Evolutionary conservation across 192 early-diverging fungal genomes (phyloP).

Genomic region (Coemansia sp.): DNA sequence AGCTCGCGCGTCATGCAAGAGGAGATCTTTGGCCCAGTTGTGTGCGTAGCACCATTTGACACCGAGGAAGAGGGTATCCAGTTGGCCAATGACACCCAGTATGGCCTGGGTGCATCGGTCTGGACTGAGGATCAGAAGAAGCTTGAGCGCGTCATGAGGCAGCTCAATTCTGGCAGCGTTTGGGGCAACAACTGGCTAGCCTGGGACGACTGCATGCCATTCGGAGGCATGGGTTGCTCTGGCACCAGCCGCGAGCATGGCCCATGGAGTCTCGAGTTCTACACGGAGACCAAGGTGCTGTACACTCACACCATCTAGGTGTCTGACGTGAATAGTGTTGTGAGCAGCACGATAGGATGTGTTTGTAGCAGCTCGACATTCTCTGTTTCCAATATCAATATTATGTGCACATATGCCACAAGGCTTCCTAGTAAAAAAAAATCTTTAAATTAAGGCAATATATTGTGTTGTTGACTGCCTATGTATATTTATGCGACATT

Average conservation of each 20-base stretch:
- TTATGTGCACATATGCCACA: no score
- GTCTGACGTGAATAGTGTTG: no score
- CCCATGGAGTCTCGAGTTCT: slow-evolving; percentile 68
- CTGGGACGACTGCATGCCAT: slow-evolving; percentile 75
- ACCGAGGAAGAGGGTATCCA: slow-evolving; percentile 73
- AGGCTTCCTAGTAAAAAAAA: no score
- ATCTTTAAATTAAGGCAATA: no score
- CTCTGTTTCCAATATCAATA: no score
- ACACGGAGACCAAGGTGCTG: slow-evolving; percentile 58
- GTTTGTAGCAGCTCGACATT: no score
- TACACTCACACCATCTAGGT: slow-evolving; percentile 10
- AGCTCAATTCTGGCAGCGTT: slow-evolving; percentile 69
- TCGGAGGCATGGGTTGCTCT: slow-evolving; percentile 70
- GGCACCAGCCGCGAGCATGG: slow-evolving; percentile 69
- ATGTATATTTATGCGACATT: no score
- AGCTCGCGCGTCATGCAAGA: slow-evolving; percentile 62
- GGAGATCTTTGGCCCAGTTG: slow-evolving; percentile 90
- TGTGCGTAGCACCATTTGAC: slow-evolving; percentile 73
- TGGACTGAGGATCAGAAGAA: slow-evolving; percentile 69
- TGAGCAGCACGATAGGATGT: no score
- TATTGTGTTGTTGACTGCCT: no score
- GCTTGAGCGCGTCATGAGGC: slow-evolving; percentile 61
- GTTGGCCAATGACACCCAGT: slow-evolving; percentile 71
- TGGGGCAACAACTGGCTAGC: slow-evolving; percentile 84
- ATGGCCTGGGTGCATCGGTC: slow-evolving; percentile 76